Percentiles rank a stretch among this genome's conserved stretches.
These are phyloP conservation scores for Xylariales sp. DNA, from an alignment of 2,329 filamentous ascomycete species.

Conservation along the genomic window DNA sequence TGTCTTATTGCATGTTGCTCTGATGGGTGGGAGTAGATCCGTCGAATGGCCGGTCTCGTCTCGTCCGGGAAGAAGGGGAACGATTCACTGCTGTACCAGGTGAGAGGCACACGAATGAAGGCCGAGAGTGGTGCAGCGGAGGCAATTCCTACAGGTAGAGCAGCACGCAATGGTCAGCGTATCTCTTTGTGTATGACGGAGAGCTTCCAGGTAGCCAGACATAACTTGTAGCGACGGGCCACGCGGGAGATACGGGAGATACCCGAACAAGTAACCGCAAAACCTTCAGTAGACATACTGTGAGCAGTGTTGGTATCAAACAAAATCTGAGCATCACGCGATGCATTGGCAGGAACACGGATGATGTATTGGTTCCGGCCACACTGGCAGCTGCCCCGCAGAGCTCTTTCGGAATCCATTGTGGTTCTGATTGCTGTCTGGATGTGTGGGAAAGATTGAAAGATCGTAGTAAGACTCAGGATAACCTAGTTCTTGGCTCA, in stretches of 20 bases:
- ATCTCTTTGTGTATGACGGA: no score
- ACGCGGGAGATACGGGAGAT: no score
- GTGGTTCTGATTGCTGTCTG: no score
- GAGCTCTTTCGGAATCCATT: conserved; percentile 47
- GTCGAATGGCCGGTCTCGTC: conserved; percentile 60
- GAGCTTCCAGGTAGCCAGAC: no score
- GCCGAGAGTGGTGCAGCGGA: conserved; percentile 71
- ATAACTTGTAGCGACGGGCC: no score
- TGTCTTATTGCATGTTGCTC: conserved; percentile 61
- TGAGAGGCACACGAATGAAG: conserved; percentile 76
- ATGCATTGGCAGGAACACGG: conserved; percentile 55
- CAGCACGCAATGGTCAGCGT: no score
- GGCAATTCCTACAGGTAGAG: conserved; percentile 51
- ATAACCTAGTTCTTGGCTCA: no score
- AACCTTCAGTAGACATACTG: conserved; percentile 51
- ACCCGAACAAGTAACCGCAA: conserved; percentile 1
- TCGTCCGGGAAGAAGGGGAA: conserved; percentile 76
- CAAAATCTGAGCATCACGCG: conserved; percentile 60
- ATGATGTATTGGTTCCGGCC: conserved; percentile 81
- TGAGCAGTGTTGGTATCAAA: conserved; percentile 68
- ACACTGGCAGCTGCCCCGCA: conserved; percentile 78
- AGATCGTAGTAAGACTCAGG: no score
- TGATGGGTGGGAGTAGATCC: conserved; percentile 58
- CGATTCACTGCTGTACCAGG: conserved; percentile 74
- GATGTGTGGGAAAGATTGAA: no score